phyloP scores from a whole-genome alignment of 2,329 filamentous ascomycete species.

The Talaromyces rugulosus region DNA sequence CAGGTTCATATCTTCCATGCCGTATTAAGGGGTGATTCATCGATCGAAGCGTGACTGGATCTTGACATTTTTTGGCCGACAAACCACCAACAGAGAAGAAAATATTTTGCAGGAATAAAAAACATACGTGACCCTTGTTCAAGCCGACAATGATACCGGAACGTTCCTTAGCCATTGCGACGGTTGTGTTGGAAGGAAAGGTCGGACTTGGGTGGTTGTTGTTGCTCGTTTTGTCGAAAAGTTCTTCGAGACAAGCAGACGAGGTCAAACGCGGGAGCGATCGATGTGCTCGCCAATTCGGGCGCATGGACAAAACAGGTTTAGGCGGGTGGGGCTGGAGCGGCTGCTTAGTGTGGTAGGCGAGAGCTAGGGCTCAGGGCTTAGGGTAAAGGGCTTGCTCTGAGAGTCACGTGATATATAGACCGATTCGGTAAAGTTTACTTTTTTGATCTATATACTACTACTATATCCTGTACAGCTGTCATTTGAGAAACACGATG shows the following conservation, averaged over 20 bases:
- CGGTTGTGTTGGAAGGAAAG: slow-evolving; percentile 12
- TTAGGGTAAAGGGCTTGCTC: slow-evolving; percentile 18
- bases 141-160: slow-evolving; percentile 57
- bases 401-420: slow-evolving; percentile 1
- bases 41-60: not conserved
- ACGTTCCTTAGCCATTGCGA: slow-evolving; percentile 49
- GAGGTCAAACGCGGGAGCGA: slow-evolving; percentile 13
- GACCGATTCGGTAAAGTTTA: not conserved
- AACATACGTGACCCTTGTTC: slow-evolving; percentile 65
- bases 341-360: slow-evolving; percentile 19
- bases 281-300: slow-evolving; percentile 1
- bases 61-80: not conserved
- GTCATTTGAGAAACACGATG: slow-evolving; percentile 27
- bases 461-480: not conserved
- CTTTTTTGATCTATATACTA: not conserved
- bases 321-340: slow-evolving; percentile 29
- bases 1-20: not conserved
- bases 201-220: slow-evolving; percentile 26
- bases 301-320: slow-evolving; percentile 14
- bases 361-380: slow-evolving; percentile 40
- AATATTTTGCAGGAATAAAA: not conserved
- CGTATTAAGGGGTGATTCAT: not conserved
- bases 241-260: not conserved
- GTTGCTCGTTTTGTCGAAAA: slow-evolving; percentile 10
- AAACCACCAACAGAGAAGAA: not conserved